phyloP scores from a whole-genome alignment of 495 filamentous ascomycete genomes.

The Geopyxis carbonaria region DNA sequence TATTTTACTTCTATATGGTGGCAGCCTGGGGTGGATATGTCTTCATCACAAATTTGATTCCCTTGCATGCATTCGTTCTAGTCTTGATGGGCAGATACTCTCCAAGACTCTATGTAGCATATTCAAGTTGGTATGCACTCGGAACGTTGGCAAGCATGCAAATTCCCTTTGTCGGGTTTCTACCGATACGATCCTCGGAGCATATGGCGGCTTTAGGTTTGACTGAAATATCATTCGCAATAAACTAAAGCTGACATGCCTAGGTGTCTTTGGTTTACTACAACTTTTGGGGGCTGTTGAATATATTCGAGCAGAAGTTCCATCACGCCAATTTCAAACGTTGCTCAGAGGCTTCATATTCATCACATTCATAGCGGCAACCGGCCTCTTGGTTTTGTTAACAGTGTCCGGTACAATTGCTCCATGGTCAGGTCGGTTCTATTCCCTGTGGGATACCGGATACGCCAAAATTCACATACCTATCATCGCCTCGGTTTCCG shows the following conservation, averaged over 20 bases:
- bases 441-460: slow-evolving; percentile 96
- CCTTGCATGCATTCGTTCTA: slow-evolving; percentile 87
- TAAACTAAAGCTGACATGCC: background rate
- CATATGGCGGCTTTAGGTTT: slow-evolving; percentile 94
- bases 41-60: slow-evolving; percentile 97
- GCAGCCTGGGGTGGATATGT: slow-evolving; percentile 99
- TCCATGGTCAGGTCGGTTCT: slow-evolving; percentile 97
- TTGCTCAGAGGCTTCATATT: slow-evolving; percentile 63
- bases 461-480: slow-evolving; percentile 99
- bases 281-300: slow-evolving; percentile 91
- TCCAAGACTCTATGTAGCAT: slow-evolving; percentile 82
- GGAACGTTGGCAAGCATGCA: slow-evolving; percentile 98
- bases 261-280: slow-evolving; percentile 87
- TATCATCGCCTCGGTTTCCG: slow-evolving; percentile 97
- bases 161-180: slow-evolving; percentile 95
- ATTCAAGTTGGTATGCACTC: slow-evolving; percentile 94
- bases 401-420: slow-evolving; percentile 82
- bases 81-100: slow-evolving; percentile 95
- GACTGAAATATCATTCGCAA: slow-evolving; percentile 17
- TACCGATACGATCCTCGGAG: slow-evolving; percentile 90
- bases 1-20: slow-evolving; percentile 99
- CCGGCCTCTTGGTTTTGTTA: slow-evolving; percentile 59
- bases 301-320: slow-evolving; percentile 69
- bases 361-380: slow-evolving; percentile 50
- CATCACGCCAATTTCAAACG: slow-evolving; percentile 84